Percentiles rank a stretch among this genome's conserved stretches.
Conservation (phyloP, 257 asterid species). For the Apocynum venetum region DNA sequence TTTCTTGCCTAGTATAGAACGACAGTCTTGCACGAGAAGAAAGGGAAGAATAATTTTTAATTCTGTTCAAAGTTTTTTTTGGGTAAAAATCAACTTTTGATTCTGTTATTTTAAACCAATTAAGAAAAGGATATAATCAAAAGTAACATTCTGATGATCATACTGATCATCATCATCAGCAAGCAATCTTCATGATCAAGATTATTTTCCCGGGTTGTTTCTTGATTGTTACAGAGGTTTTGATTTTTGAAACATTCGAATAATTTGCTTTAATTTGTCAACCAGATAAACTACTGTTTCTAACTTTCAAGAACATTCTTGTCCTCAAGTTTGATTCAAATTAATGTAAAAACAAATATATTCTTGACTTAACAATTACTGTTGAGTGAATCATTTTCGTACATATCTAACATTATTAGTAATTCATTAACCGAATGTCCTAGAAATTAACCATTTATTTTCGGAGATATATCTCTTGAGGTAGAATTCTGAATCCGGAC, state of each 20-base stretch:
- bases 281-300: background rate
- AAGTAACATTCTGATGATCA: background rate
- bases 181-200: constrained; percentile 15
- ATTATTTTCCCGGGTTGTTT: background rate
- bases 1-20: constrained; percentile 22
- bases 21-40: constrained; percentile 31
- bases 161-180: background rate
- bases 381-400: too few relatives aligned
- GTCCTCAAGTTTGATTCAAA: too few relatives aligned
- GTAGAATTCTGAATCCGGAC: background rate
- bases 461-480: background rate
- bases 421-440: too few relatives aligned
- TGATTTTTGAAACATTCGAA: background rate
- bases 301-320: background rate
- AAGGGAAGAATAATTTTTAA: constrained; percentile 20
- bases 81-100: constrained; percentile 15
- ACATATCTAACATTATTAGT: too few relatives aligned
- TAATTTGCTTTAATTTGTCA: background rate
- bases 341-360: too few relatives aligned
- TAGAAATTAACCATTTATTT: background rate
- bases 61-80: constrained; percentile 18
- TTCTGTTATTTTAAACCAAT: constrained; percentile 8
- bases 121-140: constrained; percentile 7
- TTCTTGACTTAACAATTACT: too few relatives aligned
- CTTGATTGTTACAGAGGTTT: background rate